Percentiles rank a stretch among this genome's conserved stretches.
Evolutionary conservation across 805 yeast species (phyloP).

Genomic region (Spencermartinsiella europaea): DNA sequence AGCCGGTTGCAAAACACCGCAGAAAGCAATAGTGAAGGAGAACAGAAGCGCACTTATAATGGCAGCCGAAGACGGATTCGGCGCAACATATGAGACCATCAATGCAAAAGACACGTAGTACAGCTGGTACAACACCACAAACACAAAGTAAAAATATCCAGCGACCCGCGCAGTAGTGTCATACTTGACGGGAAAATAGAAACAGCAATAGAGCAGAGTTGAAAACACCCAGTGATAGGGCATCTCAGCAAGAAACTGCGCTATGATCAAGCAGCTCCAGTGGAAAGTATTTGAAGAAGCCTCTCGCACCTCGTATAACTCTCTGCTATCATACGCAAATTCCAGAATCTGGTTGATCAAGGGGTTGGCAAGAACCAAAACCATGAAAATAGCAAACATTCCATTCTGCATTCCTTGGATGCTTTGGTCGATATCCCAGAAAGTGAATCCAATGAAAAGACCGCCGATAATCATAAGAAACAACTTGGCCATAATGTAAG

Average conservation of each 20-base stretch:
- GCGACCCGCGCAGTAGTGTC: slow-evolving; percentile 43
- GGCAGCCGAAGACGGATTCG: slow-evolving; percentile 63
- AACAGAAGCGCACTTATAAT: slow-evolving; percentile 52
- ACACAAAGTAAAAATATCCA: slow-evolving; percentile 47
- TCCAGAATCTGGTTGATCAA: slow-evolving; percentile 59
- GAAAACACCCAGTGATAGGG: slow-evolving; percentile 51
- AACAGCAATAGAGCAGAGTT: slow-evolving; percentile 49
- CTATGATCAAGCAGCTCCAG: slow-evolving; percentile 55
- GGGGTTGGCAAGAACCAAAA: slow-evolving; percentile 54
- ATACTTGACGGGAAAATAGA: slow-evolving; percentile 46
- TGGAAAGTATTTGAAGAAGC: slow-evolving; percentile 66
- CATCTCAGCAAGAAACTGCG: slow-evolving; percentile 52
- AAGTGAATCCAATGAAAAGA: slow-evolving; percentile 67
- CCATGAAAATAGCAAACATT: slow-evolving; percentile 55
- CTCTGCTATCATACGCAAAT: slow-evolving; percentile 52
- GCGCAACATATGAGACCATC: slow-evolving; percentile 52
- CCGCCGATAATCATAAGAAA: slow-evolving; percentile 47
- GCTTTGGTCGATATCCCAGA: slow-evolving; percentile 50
- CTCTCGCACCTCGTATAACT: slow-evolving; percentile 65
- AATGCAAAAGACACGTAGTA: slow-evolving; percentile 50
- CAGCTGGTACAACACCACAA: slow-evolving; percentile 45
- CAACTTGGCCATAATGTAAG: slow-evolving; percentile 58
- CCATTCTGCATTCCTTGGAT: slow-evolving; percentile 54
- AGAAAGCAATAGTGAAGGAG: slow-evolving; percentile 56
- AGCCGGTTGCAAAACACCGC: slow-evolving; percentile 63